Evolutionary conservation across 2,329 filamentous ascomycete species (phyloP), one percentile per base, ranked within the genome.

Genomic region (Fusarium sp.): DNA sequence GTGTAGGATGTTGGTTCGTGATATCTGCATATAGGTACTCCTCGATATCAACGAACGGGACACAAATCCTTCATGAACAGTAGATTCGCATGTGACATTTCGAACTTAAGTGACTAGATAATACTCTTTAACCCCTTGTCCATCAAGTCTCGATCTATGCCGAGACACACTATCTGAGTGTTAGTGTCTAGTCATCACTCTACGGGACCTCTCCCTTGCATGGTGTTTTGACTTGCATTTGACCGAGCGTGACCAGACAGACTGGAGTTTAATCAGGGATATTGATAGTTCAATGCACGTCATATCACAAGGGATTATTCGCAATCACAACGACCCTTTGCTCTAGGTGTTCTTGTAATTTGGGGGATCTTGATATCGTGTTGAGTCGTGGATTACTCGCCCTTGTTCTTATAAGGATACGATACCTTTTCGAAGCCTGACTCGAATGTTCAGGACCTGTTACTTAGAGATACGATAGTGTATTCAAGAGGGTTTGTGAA

Each of bases 121-220:
- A 4, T 38, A 3, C 7, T 19, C 26, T 17, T 28, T 34, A 13
- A 5, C 17, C 17, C 24, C 39, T 14, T 34, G 22, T 28, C 13
- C 33, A 44, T 7, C 26, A 28, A 17, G 11, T 38, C 11, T 31
- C 6, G 10, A 46, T 38, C 26, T 22, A 21, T 47, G 46, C n/a
- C 36, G 33, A 47, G 26, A 44, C 53, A 34, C 33, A 38, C 33
- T 58, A 24, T 22, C 21, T 40, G 11, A 7, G 40, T 42, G 21
- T 42, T 42, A 17, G 39, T 33, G n/a, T 31, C 22, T 15, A 36
- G 14, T 21, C 33, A 38, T 44, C 28, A 28, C 33, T 39, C 21
- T 38, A 36, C 11, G 10, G 14, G 19, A 8, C 9, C 4, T 36
- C 22, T 26, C 61, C 62, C 62, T 65, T 65, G 46, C 62, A 60